Evolutionary conservation across 2,329 filamentous ascomycete species (phyloP).

Genomic region (Talaromyces sp.): DNA sequence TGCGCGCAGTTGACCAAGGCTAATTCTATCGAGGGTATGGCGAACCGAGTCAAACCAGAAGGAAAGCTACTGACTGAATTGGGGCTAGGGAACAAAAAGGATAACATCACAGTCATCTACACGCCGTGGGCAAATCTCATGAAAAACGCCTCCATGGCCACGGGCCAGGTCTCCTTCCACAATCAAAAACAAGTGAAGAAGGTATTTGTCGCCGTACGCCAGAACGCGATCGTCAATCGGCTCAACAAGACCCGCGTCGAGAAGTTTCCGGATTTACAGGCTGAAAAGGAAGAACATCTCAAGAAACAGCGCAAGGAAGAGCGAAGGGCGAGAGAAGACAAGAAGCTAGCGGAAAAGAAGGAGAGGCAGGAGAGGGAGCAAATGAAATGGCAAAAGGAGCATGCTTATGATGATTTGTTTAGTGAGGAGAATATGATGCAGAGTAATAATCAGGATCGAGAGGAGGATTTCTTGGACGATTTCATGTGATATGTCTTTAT

Average conservation of each 20-base stretch:
- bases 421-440: conserved; percentile 72
- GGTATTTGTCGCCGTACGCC: conserved; percentile 71
- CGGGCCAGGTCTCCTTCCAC: conserved; percentile 92
- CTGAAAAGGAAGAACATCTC: conserved; percentile 74
- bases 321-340: conserved; percentile 39
- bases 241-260: conserved; percentile 95
- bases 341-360: conserved; percentile 39
- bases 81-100: conserved; percentile 87
- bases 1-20: conserved; percentile 98
- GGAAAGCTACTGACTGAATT: background rate
- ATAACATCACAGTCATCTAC: conserved; percentile 94
- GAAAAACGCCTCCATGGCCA: conserved; percentile 93
- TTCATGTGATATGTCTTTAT: conserved; percentile 68
- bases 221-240: conserved; percentile 92
- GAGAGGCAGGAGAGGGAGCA: conserved; percentile 72
- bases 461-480: conserved; percentile 73
- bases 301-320: conserved; percentile 70
- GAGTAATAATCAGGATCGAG: conserved; percentile 81
- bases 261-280: conserved; percentile 75
- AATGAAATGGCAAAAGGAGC: conserved; percentile 92
- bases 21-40: conserved; percentile 88
- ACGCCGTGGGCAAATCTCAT: conserved; percentile 96
- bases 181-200: conserved; percentile 78
- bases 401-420: conserved; percentile 93
- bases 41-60: background rate